Conservation (phyloP, 2,329 filamentous ascomycete genomes). For the Pleomassaria siparia region DNA sequence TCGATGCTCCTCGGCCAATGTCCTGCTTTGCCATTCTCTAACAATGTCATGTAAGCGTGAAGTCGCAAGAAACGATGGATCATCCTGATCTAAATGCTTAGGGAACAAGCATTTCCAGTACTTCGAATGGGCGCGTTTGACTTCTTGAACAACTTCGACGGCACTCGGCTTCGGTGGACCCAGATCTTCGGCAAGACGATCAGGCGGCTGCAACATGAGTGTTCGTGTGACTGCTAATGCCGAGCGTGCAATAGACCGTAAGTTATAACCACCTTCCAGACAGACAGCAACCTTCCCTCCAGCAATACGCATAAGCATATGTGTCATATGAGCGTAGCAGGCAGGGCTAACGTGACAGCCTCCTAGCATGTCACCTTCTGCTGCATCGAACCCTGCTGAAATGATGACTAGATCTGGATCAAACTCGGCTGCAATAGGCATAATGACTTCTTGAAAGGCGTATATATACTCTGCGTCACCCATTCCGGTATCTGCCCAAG, state of each 20-base stretch:
- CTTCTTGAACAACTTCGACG: constrained; percentile 59
- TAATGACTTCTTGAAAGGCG: constrained; percentile 92
- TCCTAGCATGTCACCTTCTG: constrained; percentile 87
- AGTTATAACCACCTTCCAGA: constrained; percentile 93
- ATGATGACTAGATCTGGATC: constrained; percentile 93
- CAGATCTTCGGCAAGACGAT: constrained; percentile 52
- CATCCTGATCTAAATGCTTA: constrained; percentile 47
- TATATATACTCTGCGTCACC: constrained; percentile 96
- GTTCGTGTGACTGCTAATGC: constrained; percentile 89
- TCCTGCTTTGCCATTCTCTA: constrained; percentile 71
- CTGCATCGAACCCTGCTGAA: constrained; percentile 93
- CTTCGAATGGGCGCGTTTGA: constrained; percentile 60
- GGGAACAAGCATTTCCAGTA: constrained; percentile 91
- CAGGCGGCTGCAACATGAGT: constrained; percentile 91
- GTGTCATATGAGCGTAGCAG: constrained; percentile 98
- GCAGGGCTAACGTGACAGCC: constrained; percentile 88
- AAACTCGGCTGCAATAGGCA: constrained; percentile 94
- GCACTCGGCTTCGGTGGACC: constrained; percentile 52
- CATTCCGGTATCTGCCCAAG: constrained; percentile 73
- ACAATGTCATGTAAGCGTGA: constrained; percentile 78
- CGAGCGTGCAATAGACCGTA: constrained; percentile 88
- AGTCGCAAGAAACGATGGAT: constrained; percentile 29
- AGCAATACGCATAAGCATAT: constrained; percentile 96
- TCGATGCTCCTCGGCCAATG: constrained; percentile 69
- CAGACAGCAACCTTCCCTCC: constrained; percentile 88